phyloP scores from a whole-genome alignment of 257 asterid genomes.

The Solanum medicagineum region DNA sequence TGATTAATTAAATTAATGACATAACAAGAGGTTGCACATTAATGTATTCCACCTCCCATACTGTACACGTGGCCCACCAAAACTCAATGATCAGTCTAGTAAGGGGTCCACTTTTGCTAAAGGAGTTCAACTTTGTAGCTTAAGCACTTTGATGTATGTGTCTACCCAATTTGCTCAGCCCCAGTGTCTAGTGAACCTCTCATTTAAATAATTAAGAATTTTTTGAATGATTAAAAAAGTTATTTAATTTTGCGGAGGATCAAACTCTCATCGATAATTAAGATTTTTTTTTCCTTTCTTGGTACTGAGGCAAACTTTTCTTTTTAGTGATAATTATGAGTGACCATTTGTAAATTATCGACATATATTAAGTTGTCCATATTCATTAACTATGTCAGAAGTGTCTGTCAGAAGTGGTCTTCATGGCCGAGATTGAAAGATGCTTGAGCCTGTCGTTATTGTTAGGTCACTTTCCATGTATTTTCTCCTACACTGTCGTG shows the following conservation, averaged over 20 bases:
- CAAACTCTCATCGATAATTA: no score
- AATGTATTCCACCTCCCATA: constrained; percentile 13
- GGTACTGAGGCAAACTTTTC: not conserved
- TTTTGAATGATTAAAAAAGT: not conserved
- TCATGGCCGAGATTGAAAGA: constrained; percentile 20
- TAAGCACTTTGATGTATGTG: not conserved
- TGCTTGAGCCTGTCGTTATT: constrained; percentile 16
- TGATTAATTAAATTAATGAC: not conserved
- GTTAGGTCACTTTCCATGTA: constrained; percentile 19
- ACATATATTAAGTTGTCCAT: constrained; percentile 1
- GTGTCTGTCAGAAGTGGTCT: constrained; percentile 15
- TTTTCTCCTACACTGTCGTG: not conserved
- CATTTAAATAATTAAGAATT: not conserved
- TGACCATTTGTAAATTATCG: not conserved
- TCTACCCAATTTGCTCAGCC: not conserved
- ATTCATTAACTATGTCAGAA: constrained; percentile 6
- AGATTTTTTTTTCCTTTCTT: no score
- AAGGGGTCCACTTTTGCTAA: constrained; percentile 2
- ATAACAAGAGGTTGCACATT: not conserved
- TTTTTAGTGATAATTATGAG: not conserved
- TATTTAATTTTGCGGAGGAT: not conserved
- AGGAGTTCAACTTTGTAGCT: constrained; percentile 6
- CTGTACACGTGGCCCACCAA: constrained; percentile 15
- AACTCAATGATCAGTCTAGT: constrained; percentile 9
- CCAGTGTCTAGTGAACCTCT: not conserved